Evolutionary conservation across 2,329 filamentous ascomycete genomes (phyloP).

Genomic region (Fonsecaea pedrosoi): DNA sequence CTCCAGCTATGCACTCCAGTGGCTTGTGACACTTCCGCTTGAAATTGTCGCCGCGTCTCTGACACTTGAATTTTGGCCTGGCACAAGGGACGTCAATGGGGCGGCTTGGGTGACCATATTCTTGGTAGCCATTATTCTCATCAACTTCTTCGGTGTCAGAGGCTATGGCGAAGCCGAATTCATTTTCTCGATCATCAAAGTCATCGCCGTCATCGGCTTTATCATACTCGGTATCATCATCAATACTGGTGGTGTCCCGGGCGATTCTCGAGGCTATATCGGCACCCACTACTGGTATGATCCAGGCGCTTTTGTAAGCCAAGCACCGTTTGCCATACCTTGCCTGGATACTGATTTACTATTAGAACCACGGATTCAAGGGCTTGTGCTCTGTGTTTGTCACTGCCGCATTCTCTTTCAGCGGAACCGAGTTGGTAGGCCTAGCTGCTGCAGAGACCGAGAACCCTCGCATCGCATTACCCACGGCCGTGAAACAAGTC

Average conservation of each 20-base stretch:
- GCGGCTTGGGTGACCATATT: conserved; percentile 85
- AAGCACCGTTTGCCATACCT: conserved; percentile 39
- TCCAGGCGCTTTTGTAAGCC: conserved; percentile 69
- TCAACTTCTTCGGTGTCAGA: conserved; percentile 88
- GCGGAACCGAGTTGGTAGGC: conserved; percentile 68
- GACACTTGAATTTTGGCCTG: conserved; percentile 78
- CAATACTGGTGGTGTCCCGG: conserved; percentile 78
- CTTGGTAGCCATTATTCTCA: conserved; percentile 73
- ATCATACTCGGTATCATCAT: conserved; percentile 66
- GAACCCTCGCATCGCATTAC: conserved; percentile 72
- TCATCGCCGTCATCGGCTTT: conserved; percentile 84
- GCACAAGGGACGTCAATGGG: conserved; percentile 64
- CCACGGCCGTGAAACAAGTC: conserved; percentile 85
- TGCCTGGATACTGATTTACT: conserved; percentile 69
- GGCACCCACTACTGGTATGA: conserved; percentile 77
- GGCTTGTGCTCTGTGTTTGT: conserved; percentile 70
- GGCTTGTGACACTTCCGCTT: conserved; percentile 81
- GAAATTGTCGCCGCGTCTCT: conserved; percentile 88
- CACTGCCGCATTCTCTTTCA: conserved; percentile 68
- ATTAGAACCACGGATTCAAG: conserved; percentile 67
- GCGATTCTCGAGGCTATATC: conserved; percentile 71
- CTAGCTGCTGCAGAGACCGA: conserved; percentile 65
- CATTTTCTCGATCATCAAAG: conserved; percentile 83
- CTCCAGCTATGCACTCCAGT: conserved; percentile 79
- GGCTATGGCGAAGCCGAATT: conserved; percentile 92